Evolutionary conservation across 805 yeast species (phyloP).

Genomic region (Candida pseudofarinosa): DNA sequence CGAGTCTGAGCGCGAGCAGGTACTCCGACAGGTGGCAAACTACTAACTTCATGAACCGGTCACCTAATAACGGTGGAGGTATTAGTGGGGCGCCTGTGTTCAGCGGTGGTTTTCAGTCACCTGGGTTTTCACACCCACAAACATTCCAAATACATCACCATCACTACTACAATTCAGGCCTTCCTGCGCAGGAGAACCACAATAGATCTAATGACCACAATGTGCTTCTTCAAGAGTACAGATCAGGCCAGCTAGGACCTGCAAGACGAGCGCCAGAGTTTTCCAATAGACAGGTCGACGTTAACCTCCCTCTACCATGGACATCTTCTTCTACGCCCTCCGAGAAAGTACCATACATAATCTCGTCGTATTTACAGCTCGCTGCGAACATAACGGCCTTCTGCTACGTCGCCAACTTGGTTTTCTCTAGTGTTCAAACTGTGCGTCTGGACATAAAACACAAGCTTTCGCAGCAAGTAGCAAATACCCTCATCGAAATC

Average conservation of each 20-base stretch:
- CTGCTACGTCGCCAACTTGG: conserved; percentile 40
- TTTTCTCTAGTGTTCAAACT: conserved; percentile 42
- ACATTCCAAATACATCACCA: conserved; percentile 41
- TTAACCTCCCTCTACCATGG: conserved; percentile 57
- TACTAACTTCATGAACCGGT: conserved; percentile 10
- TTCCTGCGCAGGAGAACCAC: background rate
- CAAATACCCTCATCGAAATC: conserved; percentile 47
- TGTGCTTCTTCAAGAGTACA: background rate
- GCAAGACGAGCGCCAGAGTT: background rate
- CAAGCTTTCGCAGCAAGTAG: conserved; percentile 46
- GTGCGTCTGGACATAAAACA: conserved; percentile 51
- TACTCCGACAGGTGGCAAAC: conserved; percentile 14
- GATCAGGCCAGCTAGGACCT: conserved; percentile 1
- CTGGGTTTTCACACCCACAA: background rate
- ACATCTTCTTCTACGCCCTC: conserved; percentile 46
- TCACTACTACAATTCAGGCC: conserved; percentile 30
- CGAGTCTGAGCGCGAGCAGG: conserved; percentile 10
- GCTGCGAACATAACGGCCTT: conserved; percentile 46
- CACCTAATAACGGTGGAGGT: conserved; percentile 13
- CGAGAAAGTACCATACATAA: conserved; percentile 50
- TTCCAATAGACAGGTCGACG: background rate
- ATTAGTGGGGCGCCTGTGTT: background rate
- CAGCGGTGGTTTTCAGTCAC: background rate
- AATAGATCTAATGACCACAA: background rate
- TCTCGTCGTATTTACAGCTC: conserved; percentile 61